These are phyloP conservation scores for Gleditsia sinensis DNA, from an alignment of 306 rosid genomes.

Conservation along the genomic window DNA sequence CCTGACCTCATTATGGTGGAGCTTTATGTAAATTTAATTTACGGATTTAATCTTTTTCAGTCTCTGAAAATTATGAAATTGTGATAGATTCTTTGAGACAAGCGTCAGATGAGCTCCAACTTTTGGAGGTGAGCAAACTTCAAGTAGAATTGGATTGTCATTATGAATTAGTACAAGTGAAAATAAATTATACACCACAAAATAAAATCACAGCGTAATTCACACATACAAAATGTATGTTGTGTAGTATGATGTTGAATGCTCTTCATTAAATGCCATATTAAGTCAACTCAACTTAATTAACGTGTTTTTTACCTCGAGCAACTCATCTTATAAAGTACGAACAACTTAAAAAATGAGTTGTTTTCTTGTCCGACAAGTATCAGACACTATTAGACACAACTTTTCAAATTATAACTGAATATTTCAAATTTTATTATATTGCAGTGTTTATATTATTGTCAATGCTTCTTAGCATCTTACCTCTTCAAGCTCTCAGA, in stretches of 20 bases:
- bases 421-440: too few species aligned
- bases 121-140: conserved; percentile 77
- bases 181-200: background rate
- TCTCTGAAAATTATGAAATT: conserved; percentile 51
- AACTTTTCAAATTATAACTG: too few species aligned
- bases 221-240: background rate
- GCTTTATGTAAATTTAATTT: conserved; percentile 13
- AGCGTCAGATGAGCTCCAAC: conserved; percentile 84
- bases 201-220: too few species aligned
- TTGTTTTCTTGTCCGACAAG: too few species aligned
- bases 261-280: background rate
- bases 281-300: too few species aligned
- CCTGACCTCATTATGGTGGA: background rate
- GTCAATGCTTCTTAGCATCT: too few species aligned
- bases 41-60: conserved; percentile 44
- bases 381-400: too few species aligned
- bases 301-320: too few species aligned
- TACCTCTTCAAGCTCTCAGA: background rate
- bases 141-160: background rate
- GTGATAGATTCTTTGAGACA: conserved; percentile 80
- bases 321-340: too few species aligned
- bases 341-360: too few species aligned
- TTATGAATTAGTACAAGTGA: background rate
- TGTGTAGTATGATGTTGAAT: background rate
- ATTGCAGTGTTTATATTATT: too few species aligned